Percentiles rank a stretch among this genome's conserved stretches.
Conservation (phyloP, 805 yeast species). For the Clavispora santaluciae region DNA sequence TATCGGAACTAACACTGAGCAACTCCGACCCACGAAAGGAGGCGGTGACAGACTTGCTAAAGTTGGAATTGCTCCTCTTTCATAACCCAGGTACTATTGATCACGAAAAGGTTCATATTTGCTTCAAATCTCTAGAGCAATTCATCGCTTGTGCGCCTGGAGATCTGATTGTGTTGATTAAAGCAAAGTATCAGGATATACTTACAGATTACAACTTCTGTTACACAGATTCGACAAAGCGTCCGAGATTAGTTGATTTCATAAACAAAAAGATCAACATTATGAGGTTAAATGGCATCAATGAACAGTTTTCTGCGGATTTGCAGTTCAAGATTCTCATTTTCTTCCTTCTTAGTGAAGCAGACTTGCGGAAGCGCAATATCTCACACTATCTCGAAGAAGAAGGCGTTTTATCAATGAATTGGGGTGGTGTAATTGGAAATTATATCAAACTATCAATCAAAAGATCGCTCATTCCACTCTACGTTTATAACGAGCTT, state of each 20-base stretch:
- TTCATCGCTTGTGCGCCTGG: not conserved
- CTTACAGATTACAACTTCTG: constrained; percentile 29
- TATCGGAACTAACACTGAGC: not conserved
- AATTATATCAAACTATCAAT: constrained; percentile 6
- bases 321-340: constrained; percentile 27
- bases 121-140: constrained; percentile 6
- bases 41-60: constrained; percentile 4
- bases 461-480: constrained; percentile 14
- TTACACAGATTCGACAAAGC: constrained; percentile 7
- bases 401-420: constrained; percentile 2
- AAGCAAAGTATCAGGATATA: constrained; percentile 29
- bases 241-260: constrained; percentile 21
- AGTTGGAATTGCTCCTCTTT: constrained; percentile 9
- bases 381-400: constrained; percentile 17
- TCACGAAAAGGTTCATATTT: not conserved
- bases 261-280: constrained; percentile 28
- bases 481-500: constrained; percentile 12
- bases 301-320: constrained; percentile 1
- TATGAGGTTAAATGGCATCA: not conserved
- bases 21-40: not conserved
- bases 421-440: constrained; percentile 2
- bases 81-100: constrained; percentile 2
- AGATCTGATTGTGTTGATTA: constrained; percentile 9
- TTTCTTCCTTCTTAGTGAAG: constrained; percentile 25
- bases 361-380: constrained; percentile 30